Percentiles rank a stretch among this genome's conserved stretches.
Conservation (phyloP, 768 basidiomycete genomes). For the Gyrodon lividus region DNA sequence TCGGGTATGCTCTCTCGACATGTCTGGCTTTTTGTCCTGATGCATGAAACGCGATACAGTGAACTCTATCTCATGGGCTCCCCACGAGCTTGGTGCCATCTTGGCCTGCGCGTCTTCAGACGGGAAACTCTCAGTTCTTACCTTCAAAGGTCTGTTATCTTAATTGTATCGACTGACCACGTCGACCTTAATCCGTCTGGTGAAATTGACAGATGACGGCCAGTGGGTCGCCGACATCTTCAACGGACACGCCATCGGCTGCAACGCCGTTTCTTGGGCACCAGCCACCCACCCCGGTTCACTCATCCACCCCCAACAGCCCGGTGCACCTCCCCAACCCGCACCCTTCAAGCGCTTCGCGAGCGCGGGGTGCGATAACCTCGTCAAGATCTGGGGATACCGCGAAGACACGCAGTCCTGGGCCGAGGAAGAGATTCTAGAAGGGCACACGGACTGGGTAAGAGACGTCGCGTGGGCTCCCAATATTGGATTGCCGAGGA, state of each 20-base stretch:
- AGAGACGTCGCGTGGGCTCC: constrained; percentile 99
- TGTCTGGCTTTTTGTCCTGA: background rate
- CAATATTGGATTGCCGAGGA: constrained; percentile 90
- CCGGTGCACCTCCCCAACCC: constrained; percentile 31
- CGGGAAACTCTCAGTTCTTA: constrained; percentile 93
- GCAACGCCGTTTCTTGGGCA: constrained; percentile 97
- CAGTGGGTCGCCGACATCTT: constrained; percentile 96
- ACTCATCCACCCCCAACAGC: constrained; percentile 70
- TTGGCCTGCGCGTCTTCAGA: constrained; percentile 97
- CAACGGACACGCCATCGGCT: constrained; percentile 93
- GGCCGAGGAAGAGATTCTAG: constrained; percentile 86
- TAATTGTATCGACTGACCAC: background rate
- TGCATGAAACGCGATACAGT: constrained; percentile 45
- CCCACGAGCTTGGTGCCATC: constrained; percentile 95
- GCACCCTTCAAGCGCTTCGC: constrained; percentile 89
- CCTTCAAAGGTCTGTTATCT: constrained; percentile 83
- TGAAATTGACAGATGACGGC: constrained; percentile 71
- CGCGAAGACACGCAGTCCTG: constrained; percentile 85
- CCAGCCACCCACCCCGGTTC: constrained; percentile 87
- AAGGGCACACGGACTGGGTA: constrained; percentile 97
- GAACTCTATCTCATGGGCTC: constrained; percentile 99
- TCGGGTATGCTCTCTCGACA: constrained; percentile 60
- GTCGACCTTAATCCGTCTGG: background rate
- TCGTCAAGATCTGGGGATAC: constrained; percentile 93
- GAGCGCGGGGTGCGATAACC: constrained; percentile 93